phyloP scores from a whole-genome alignment of 2,329 filamentous ascomycete species.

The Colletotrichum acutatum region DNA sequence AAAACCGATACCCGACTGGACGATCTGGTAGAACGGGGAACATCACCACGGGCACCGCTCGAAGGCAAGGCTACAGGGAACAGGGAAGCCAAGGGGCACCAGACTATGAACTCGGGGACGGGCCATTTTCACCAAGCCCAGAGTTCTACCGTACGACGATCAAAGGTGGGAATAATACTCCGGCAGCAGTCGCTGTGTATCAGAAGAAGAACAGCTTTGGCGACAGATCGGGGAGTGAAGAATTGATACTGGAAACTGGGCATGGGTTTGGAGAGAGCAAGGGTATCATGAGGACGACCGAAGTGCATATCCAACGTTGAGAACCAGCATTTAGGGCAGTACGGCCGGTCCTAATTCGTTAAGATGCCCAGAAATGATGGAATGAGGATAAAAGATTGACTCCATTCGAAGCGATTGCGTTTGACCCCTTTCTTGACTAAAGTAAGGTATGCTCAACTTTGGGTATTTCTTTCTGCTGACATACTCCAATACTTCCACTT shows the following conservation, averaged over 20 bases:
- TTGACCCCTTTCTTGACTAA: too few relatives aligned
- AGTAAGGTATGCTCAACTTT: too few relatives aligned
- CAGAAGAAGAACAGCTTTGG: conserved; percentile 12
- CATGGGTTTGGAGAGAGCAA: background rate
- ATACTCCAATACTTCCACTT: too few relatives aligned
- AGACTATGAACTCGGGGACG: conserved; percentile 23
- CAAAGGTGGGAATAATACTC: conserved; percentile 1
- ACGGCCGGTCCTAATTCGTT: too few relatives aligned
- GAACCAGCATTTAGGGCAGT: too few relatives aligned
- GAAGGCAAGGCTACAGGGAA: conserved; percentile 23
- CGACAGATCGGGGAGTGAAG: conserved; percentile 24
- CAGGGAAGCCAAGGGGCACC: conserved; percentile 23
- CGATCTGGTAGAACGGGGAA: conserved; percentile 10
- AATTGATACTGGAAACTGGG: conserved; percentile 7
- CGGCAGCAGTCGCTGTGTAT: conserved; percentile 5
- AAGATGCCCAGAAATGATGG: too few relatives aligned
- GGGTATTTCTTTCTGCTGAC: too few relatives aligned
- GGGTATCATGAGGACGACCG: conserved; percentile 32
- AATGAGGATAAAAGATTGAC: too few relatives aligned
- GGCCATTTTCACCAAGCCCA: background rate
- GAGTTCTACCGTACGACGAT: conserved; percentile 11
- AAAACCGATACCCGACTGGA: conserved; percentile 26
- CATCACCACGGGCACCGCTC: background rate
- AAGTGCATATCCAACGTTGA: conserved; percentile 14
- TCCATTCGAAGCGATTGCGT: too few relatives aligned